phyloP scores from a whole-genome alignment of 257 asterid species.

The Datura wrightii region DNA sequence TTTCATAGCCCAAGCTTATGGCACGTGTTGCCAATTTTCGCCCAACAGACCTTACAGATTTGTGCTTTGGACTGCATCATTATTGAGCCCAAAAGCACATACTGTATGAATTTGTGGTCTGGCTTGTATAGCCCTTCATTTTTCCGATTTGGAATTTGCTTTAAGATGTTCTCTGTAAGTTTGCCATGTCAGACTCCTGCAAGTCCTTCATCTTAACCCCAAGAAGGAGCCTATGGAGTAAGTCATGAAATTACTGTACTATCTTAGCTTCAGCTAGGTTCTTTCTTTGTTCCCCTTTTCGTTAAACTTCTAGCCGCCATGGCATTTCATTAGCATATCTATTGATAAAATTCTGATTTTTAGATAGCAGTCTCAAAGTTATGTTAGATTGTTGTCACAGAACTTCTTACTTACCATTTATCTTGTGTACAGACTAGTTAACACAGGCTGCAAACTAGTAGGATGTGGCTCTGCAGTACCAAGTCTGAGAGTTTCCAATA shows the following conservation, averaged over 20 bases:
- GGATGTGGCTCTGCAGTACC: slow-evolving; percentile 95
- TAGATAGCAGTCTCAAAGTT: background rate
- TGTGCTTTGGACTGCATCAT: background rate
- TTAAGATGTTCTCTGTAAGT: background rate
- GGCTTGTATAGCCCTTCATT: background rate
- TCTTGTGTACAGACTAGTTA: slow-evolving; percentile 50
- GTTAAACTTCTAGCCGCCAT: too few species aligned
- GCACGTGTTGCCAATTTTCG: background rate
- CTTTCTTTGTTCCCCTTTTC: too few species aligned
- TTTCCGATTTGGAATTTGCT: background rate
- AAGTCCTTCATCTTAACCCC: background rate
- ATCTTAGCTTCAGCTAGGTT: too few species aligned
- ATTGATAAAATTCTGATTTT: too few species aligned
- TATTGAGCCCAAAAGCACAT: background rate
- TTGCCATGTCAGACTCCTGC: too few species aligned
- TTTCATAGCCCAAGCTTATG: background rate
- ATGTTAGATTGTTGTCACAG: background rate
- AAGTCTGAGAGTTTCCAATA: slow-evolving; percentile 72
- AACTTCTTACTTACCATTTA: background rate
- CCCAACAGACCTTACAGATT: background rate
- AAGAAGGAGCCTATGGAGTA: too few species aligned
- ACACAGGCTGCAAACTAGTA: slow-evolving; percentile 83
- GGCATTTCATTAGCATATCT: too few species aligned
- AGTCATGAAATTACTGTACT: too few species aligned
- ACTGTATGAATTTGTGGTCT: background rate